Base-by-base conservation (phyloP, 768 basidiomycete species). In the Paxillus ammoniavirescens region DNA sequence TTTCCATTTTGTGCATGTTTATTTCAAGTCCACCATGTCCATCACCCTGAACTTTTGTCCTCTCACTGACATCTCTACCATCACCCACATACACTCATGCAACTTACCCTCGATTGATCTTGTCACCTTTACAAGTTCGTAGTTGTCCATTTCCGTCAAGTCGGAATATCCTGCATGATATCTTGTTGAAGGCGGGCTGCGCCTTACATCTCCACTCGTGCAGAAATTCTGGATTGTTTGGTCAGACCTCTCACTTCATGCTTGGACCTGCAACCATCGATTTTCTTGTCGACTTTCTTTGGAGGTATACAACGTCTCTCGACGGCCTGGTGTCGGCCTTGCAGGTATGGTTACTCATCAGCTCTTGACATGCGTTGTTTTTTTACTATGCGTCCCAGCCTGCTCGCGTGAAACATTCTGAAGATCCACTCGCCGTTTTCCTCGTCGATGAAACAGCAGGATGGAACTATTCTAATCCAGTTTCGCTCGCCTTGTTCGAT, bases 321-420 rank as follows among this genome's bases (percentile, higher is more conserved):
- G 86, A 89, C 58, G 72, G 73, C 8, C 58, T 84, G 9, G 58
- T 82, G 9, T 83, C 81, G 7, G 75, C 82, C 33, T 64, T 92
- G 5, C 88, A 90, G 72, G 87, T 86, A 53, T 51, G 69, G 42
- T 28, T 31, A n/a, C 14, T 49, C 18, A 3, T 43, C 35, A 3
- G 37, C 12, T n/a, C 15, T 33, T 1, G 42, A 23, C 48, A 37
- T n/a, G 7, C 33, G 10, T 2, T 6, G 4, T 15, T 35, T 17
- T 18, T 30, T 41, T 46, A 50, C 56, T 30, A 49, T 15, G 8
- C 42, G 13, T 57, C 17, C 12, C 23, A 91, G 86, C 71, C 90
- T 2, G 74, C 75, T 0, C 75, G 89, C 62, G 66, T 91, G 65
- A 87, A 87, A 55, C 89, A 92, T 65, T 89, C 88, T 58, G 76